Evolutionary conservation across 2,329 filamentous ascomycete species (phyloP).

Genomic region (Didymella sp.): DNA sequence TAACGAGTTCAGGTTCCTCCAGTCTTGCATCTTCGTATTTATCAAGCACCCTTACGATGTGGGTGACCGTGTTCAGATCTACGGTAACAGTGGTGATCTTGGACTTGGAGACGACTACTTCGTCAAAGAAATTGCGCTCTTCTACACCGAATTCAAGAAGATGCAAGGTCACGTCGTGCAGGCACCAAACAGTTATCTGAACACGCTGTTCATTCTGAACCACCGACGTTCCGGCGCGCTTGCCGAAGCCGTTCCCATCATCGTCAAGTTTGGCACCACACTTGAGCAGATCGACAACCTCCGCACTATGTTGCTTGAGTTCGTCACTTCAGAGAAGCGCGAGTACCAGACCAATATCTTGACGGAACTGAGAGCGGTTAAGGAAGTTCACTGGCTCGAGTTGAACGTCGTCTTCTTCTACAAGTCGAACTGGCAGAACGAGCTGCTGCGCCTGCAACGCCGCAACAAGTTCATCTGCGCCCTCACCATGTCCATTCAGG

Average conservation of each 20-base stretch:
- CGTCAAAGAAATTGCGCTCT: constrained; percentile 88
- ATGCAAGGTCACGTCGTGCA: constrained; percentile 97
- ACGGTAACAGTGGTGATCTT: constrained; percentile 83
- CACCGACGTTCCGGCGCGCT: constrained; percentile 88
- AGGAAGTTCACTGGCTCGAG: constrained; percentile 82
- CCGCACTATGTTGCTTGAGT: constrained; percentile 80
- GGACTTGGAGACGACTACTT: constrained; percentile 92
- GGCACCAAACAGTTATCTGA: constrained; percentile 91
- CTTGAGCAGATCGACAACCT: constrained; percentile 82
- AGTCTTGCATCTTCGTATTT: constrained; percentile 94
- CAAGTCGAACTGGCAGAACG: constrained; percentile 96
- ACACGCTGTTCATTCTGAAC: constrained; percentile 93
- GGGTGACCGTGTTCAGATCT: constrained; percentile 89
- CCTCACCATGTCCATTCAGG: constrained; percentile 83
- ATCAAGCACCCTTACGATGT: constrained; percentile 98
- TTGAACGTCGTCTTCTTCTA: constrained; percentile 97
- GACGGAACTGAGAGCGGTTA: constrained; percentile 80
- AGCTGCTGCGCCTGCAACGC: constrained; percentile 83
- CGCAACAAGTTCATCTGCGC: constrained; percentile 95
- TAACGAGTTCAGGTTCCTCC: constrained; percentile 66
- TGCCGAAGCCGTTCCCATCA: constrained; percentile 82
- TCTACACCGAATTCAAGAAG: constrained; percentile 98
- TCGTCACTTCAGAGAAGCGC: constrained; percentile 83
- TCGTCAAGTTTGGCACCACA: constrained; percentile 88
- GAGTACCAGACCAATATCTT: constrained; percentile 88